Evolutionary conservation across 2,329 filamentous ascomycete species (phyloP), one percentile per base, ranked within the genome.

Genomic region (Pseudogymnoascus sp.): DNA sequence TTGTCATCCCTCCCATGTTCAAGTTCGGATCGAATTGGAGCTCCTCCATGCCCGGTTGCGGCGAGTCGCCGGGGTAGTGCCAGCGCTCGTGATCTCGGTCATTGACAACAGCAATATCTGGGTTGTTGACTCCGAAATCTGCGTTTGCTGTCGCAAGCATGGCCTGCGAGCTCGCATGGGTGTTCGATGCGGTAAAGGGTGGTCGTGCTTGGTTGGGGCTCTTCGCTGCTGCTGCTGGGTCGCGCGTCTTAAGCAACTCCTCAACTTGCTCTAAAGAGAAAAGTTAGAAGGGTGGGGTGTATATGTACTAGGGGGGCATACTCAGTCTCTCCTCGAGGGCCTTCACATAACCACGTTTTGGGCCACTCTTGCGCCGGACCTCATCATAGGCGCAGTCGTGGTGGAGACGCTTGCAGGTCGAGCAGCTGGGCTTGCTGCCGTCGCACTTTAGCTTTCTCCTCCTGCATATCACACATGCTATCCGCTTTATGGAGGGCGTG

Each of bases 401-500:
- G 39, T 82, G 80, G 59, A 88, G 71, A 57, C 86, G 76, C 39
- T 82, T 80, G 72, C 86, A 89, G 35, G 85, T 88, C 57, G 81
- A 83, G 68, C 86, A 89, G 43, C 81, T 83, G n/a, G 86, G 86
- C 65, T 82, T 82, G 47, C 76, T 76, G 18, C 86, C 85, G 72
- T 89, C 86, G 69, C 86, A 89, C 72, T 82, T 81, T 77, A 97
- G 79, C 77, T 97, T 97, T 72, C 93, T 84, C 76, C 92, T 94
- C 69, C 93, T 83, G 73, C 94, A 99, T 65, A 97, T 86, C 71
- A 96, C 90, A 74, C 94, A 99, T 37, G 94, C 94, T 69, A 97
- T 89, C 67, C 93, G 85, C 79, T 97, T 97, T n/a, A 87, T 86
- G 70, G 90, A 90, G 58, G 89, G 87, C 20, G 90, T 79, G 68